Base-by-base conservation (phyloP, 192 early-diverging fungal genomes). In the Mortierella alpina region DNA sequence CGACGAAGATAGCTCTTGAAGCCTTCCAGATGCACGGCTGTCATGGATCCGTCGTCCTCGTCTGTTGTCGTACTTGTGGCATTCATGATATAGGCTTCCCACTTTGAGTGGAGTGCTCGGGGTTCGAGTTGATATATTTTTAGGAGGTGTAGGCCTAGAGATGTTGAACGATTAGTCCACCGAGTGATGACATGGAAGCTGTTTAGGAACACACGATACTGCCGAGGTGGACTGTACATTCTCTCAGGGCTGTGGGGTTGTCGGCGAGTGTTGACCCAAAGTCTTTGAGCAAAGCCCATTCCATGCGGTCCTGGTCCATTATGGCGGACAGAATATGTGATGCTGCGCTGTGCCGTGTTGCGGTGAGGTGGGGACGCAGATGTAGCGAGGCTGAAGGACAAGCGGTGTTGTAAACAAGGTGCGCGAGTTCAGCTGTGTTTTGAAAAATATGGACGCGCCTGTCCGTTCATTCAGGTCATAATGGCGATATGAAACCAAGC, bases 51-150 rank as follows among this genome's bases (percentile, higher is more conserved):
- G 23, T 76, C 72, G 17, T 69, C 74, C 1, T 63, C 74, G 20
- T 63, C 77, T 17, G 39, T 61, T 5, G 18, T 20, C 3, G 58
- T 20, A 5, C 15, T 58, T 13, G 31, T 65, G 5, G 14, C 48
- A 54, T 68, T 80, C 70, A 80, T 72, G 55, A 80, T 72, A 23
- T 68, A 80, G 3, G 70, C 77, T 55, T 80, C 77, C 77, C 77
- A 80, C 63, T 80, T 80, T 51, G 77, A 67, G 41, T 80, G 70
- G 13, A 80, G 63, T 6, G 70, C 50, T 49, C 68, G 56, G 2
- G 77, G 70, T 44, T 80, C 77, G 15, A 80, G 48, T 4, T 60
- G 64, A 23, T 72, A 80, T 31, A 80, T 80, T 31, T 46, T 63
- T 45, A 80, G 23, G 0, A 80, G 60, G 54, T 56, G 49, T 15